These are phyloP conservation scores for Termitomyces sp. DNA, from an alignment of 768 basidiomycete species.

Conservation along the genomic window DNA sequence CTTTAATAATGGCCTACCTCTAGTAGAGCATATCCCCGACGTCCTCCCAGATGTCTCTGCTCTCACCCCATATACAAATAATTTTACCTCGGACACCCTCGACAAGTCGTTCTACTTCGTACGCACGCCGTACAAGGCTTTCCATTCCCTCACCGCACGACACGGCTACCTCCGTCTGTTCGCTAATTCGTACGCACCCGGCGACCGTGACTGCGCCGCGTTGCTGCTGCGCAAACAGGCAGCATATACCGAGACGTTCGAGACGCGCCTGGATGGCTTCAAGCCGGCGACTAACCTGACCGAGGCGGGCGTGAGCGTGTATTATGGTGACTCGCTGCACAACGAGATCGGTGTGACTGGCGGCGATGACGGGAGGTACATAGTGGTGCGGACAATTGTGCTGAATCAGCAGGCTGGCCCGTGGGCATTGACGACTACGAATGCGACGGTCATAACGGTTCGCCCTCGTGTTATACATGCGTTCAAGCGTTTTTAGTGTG, in stretches of 20 bases:
- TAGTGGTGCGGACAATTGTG: conserved; percentile 23
- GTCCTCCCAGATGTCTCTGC: conserved; percentile 24
- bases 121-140: conserved; percentile 32
- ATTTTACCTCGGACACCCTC: conserved; percentile 22
- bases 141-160: conserved; percentile 24
- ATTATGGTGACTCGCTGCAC: conserved; percentile 30
- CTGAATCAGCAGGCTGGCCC: conserved; percentile 29
- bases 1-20: conserved; percentile 25
- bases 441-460: conserved; percentile 24
- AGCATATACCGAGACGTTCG: conserved; percentile 30
- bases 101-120: conserved; percentile 30
- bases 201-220: conserved; percentile 32
- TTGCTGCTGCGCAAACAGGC: conserved; percentile 32
- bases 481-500: background rate
- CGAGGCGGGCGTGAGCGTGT: conserved; percentile 32
- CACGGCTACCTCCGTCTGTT: conserved; percentile 24
- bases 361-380: conserved; percentile 14
- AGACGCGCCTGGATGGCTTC: conserved; percentile 27
- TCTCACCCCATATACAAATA: conserved; percentile 18
- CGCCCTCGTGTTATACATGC: background rate
- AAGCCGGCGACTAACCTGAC: conserved; percentile 21
- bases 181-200: conserved; percentile 30
- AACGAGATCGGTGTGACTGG: conserved; percentile 30
- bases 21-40: conserved; percentile 23
- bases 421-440: conserved; percentile 25